Evolutionary conservation across 768 basidiomycete genomes (phyloP), one percentile per base, ranked within the genome.

Genomic region (Termitomyces sp.): DNA sequence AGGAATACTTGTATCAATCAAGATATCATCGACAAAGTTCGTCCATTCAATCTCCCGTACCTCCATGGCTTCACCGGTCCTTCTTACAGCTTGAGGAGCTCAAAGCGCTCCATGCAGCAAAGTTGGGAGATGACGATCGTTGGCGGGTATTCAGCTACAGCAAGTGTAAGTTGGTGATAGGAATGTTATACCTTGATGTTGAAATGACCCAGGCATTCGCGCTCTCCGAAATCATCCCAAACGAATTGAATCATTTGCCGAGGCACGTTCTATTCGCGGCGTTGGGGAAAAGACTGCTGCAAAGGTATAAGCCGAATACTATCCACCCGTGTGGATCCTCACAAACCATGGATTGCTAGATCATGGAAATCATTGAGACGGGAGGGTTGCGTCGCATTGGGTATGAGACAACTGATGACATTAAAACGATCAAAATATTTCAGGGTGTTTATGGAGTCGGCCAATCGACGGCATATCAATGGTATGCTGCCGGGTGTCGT

Each of bases 371-470:
- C 28, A 63, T 92, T 25, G 66, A 84, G 56, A 92, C 91, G 0
- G 91, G 91, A 0, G 72, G 78, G n/a, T 74, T 92, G 30, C 75
- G 76, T 21, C 81, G 91, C 16, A 85, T 94, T 54, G 71, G 70
- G 34, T 85, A 84, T 55, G 89, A 89, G 67, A 76, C 72, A 23
- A 87, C 85, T 1, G 83, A 81, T 35, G 88, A 89, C 50, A 76
- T 89, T 1, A 66, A 72, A 39, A 78, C 78, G 0, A 76, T 79
- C 3, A 71, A 75, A 23, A 45, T 84, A 10, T 94, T 96, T 64
- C 80, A 81, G 53, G 88, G 89, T 8, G 87, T 97, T 42, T 95
- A 95, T 63, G 92, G 90, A 32, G 91, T 94, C 56, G 94, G 92
- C 12, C 79, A 76, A 54, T 70, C 73, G 10, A 86, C 77, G 42